Evolutionary conservation across 768 basidiomycete species (phyloP).

Genomic region (Filobasidium wieringae): DNA sequence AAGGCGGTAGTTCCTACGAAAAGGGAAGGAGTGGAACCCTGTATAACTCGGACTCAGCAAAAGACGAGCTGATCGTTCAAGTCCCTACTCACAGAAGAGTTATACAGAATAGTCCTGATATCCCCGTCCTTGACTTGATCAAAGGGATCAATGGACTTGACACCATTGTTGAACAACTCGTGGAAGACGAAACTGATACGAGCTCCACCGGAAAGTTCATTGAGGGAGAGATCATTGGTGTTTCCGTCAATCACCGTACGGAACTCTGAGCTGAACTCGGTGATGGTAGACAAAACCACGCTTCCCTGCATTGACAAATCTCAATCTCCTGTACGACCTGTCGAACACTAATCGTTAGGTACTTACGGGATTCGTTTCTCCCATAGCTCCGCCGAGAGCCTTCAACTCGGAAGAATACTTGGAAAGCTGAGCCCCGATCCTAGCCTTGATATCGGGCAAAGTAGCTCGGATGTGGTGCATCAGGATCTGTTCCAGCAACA

Average conservation of each 20-base stretch:
- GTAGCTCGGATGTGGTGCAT: conserved; percentile 98
- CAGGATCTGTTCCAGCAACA: conserved; percentile 54
- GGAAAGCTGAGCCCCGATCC: conserved; percentile 79
- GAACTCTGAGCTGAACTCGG: conserved; percentile 95
- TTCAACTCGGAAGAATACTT: conserved; percentile 76
- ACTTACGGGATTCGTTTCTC: conserved; percentile 57
- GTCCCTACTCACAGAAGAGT: conserved; percentile 66
- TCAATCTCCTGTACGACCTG: neutral
- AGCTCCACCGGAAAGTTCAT: conserved; percentile 96
- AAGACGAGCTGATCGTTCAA: neutral
- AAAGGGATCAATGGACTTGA: conserved; percentile 92
- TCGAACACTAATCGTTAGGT: neutral
- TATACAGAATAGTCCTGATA: conserved; percentile 89
- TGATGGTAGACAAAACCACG: conserved; percentile 91
- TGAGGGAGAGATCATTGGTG: conserved; percentile 85
- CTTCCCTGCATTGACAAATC: conserved; percentile 46
- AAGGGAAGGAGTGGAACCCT: conserved; percentile 91
- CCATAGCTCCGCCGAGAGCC: conserved; percentile 73
- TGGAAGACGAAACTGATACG: conserved; percentile 99
- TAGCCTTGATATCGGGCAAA: conserved; percentile 94
- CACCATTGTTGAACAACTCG: conserved; percentile 91
- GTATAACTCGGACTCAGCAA: neutral
- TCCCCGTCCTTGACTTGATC: conserved; percentile 99
- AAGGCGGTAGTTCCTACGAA: conserved; percentile 97
- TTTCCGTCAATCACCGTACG: conserved; percentile 93